Evolutionary conservation across 2,329 filamentous ascomycete genomes (phyloP), one percentile per base, ranked within the genome.

Genomic region (Aureobasidium sp.): DNA sequence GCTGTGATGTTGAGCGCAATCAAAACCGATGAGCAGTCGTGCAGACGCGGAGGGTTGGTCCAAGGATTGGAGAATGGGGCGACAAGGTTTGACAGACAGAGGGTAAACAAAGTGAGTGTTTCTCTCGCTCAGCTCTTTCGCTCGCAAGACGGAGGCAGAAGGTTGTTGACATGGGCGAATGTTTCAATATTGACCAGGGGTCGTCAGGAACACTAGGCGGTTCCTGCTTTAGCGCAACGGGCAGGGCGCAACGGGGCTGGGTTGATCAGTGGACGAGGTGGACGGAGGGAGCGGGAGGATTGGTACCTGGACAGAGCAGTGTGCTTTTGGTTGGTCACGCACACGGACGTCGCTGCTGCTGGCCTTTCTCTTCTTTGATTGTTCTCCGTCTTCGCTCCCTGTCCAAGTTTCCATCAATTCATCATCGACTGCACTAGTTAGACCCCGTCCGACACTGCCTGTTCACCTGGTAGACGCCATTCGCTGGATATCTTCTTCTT

Each of bases 121-220:
- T 15, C 29, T 16, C 34, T 3, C 30, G 36, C 21, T 21, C 21
- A 21, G 30, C n/a, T 32, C 4, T 10, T n/a, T 21, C 21, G 21
- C 21, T 21, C 9, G 21, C 21, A 21, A 15, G 27, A 0, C 3
- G 3, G 45, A n/a, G 27, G 10, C 29, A 58, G 15, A 47, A 36
- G 30, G 53, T 57, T 57, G 52, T 55, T 57, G 53, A 57, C 53
- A 57, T 29, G 25, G 5, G 2, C 11, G 6, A 37, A 32, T 36
- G 57, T 59, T 59, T 59, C 57, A 50, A 49, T 59, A 59, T 32
- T 25, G 57, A n/a, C 57, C 44, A 50, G 57, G 57, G 57, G 44
- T 29, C 34, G 15, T 37, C 30, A 32, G 42, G 37, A n/a, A 34
- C 34, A 50, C 57, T 59, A 59, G 45, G 57, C 44, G 44, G 57